Evolutionary conservation across 176 grass and related monocot species (phyloP).

Genomic region (Tuctoria greenei): DNA sequence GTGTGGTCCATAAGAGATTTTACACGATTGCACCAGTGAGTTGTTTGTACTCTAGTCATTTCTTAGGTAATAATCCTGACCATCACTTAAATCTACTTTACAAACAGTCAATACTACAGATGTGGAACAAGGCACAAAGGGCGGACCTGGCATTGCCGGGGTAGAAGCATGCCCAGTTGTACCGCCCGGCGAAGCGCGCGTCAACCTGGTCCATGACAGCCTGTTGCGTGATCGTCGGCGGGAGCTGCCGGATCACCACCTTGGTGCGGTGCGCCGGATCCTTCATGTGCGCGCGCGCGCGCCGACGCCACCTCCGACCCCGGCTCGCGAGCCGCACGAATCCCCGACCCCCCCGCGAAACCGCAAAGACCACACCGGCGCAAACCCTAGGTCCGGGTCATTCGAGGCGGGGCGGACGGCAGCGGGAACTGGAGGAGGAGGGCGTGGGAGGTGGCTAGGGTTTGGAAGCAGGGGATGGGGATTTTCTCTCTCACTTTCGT

Average conservation of each 20-base stretch:
- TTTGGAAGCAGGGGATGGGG: constrained; percentile 25
- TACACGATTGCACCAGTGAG: too few relatives aligned
- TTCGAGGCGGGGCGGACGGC: constrained; percentile 28
- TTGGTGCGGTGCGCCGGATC: constrained; percentile 76
- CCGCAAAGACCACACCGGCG: constrained; percentile 8
- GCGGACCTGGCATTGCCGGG: constrained; percentile 76
- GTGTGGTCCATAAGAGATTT: too few relatives aligned
- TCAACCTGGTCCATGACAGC: constrained; percentile 92
- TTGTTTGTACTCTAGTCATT: too few relatives aligned
- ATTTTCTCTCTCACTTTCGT: constrained; percentile 33
- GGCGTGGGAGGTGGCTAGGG: constrained; percentile 35
- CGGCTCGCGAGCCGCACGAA: neutral
- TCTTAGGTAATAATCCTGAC: neutral
- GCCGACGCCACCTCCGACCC: constrained; percentile 4
- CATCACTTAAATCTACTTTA: constrained; percentile 8
- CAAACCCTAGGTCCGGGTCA: constrained; percentile 51
- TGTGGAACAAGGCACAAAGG: neutral
- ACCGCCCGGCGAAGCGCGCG: constrained; percentile 76
- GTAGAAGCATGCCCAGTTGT: constrained; percentile 79
- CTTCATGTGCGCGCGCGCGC: constrained; percentile 64
- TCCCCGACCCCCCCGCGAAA: neutral
- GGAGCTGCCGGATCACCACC: constrained; percentile 86
- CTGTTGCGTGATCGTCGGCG: constrained; percentile 71
- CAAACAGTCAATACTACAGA: constrained; percentile 9
- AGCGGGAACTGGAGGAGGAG: constrained; percentile 41